Evolutionary conservation across 106 monocot genomes (phyloP), one percentile per base, ranked within the genome.

Genomic region (Gastrodia elata): DNA sequence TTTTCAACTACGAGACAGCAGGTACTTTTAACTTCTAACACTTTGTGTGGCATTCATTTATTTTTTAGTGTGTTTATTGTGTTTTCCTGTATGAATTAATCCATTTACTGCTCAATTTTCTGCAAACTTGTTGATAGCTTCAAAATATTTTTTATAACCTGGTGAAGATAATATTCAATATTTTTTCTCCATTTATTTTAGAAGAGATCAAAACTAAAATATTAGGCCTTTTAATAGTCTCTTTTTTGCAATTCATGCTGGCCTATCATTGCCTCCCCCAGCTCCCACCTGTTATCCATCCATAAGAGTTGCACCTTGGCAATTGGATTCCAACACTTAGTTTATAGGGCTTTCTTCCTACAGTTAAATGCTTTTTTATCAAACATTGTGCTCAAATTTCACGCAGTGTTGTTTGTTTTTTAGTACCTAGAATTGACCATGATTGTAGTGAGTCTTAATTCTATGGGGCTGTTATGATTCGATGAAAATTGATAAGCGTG

Each of bases 1-100:
- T 97, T 97, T 86, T 90, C 92, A 34, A 97, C 76, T 74, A 90
- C 87, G 92, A 87, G 96, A 76, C 96, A 97, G 58, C 96, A 97
- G 92, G 96, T 97, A 78, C 38, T 32, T 15, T 6, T 38, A 22
- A 15, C 25, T 25, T 27, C 49, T 36, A n/a, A 36, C 35, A 57
- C 20, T 73, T 73, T 8, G 13, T 61, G 11, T 30, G 6, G 32
- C 22, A 32, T 61, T 8, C 32, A 1, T 13, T 22, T 61, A 22
- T 61, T 61, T 61, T 59, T 61, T 61, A 2, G 10, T 1, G 9
- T 11, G 43, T 61, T 30, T 32, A 5, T 22, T n/a, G 52, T 52
- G 52, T n/a, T 52, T 52, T 48, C 22, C 22, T 52, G 32, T 61
- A 15, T 33, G 61, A 61, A 61, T 32, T 61, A 61, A 28, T 61